A percentile compares a stretch with the other conserved stretches of the same genome.
Conservation (phyloP, 495 filamentous ascomycete species). For the Aspergillus kassunensis region DNA sequence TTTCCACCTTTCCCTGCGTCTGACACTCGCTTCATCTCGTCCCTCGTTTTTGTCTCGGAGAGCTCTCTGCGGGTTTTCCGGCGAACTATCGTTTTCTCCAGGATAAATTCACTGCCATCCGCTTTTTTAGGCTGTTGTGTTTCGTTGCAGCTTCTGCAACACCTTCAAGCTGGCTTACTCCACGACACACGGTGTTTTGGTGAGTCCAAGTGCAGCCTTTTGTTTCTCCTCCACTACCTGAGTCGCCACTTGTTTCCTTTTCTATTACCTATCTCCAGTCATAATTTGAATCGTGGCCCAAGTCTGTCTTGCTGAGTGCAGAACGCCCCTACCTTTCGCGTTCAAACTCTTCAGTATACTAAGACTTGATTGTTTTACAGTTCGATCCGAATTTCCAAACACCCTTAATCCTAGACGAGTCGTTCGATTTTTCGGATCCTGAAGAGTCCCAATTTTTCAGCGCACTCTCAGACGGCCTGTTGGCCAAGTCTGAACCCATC, state of each 20-base stretch:
- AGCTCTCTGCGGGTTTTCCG: conserved; percentile 31
- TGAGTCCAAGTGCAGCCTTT: conserved; percentile 32
- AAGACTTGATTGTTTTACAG: conserved; percentile 22
- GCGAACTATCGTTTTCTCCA: conserved; percentile 34
- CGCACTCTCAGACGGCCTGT: conserved; percentile 46
- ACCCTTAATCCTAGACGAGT: conserved; percentile 51
- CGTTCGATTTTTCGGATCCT: conserved; percentile 49
- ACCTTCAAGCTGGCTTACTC: conserved; percentile 54
- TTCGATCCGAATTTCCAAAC: conserved; percentile 49
- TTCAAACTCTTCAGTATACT: conserved; percentile 15
- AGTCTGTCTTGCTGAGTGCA: conserved; percentile 3
- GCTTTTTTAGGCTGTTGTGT: conserved; percentile 41
- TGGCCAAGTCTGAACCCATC: conserved; percentile 51
- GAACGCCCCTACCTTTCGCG: not conserved
- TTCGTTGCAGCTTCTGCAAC: conserved; percentile 48
- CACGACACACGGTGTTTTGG: conserved; percentile 48
- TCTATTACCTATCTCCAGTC: conserved; percentile 1
- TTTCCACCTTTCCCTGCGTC: conserved; percentile 26
- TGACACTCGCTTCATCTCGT: conserved; percentile 39
- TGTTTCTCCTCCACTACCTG: conserved; percentile 20
- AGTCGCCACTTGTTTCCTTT: conserved; percentile 17
- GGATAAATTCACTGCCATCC: conserved; percentile 49
- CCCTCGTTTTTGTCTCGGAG: conserved; percentile 46
- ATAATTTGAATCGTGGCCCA: conserved; percentile 18
- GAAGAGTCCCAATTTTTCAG: conserved; percentile 45